Conservation (phyloP, 1,284 basidiomycete species). For the Naganishia sp. region DNA sequence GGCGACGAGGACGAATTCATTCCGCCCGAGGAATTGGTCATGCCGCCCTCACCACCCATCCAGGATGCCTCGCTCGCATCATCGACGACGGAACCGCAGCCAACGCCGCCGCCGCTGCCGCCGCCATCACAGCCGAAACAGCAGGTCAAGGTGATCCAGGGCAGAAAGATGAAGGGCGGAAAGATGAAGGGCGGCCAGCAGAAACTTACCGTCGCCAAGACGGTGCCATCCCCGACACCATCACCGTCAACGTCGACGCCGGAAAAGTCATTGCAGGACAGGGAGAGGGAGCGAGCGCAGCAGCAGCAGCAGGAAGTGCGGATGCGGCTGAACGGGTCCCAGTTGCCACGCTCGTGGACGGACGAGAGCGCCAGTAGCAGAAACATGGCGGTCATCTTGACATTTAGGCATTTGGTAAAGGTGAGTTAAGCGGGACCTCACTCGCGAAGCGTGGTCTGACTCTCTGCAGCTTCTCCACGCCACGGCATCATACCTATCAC, state of each 20-base stretch:
- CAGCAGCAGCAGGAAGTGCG: slow-evolving; percentile 29
- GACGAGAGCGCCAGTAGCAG: slow-evolving; percentile 46
- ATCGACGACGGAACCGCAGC: not conserved
- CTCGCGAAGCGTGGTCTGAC: slow-evolving; percentile 35
- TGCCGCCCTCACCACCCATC: slow-evolving; percentile 16
- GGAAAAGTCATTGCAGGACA: slow-evolving; percentile 7
- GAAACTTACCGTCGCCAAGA: slow-evolving; percentile 22
- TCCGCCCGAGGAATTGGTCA: slow-evolving; percentile 28
- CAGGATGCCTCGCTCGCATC: slow-evolving; percentile 2
- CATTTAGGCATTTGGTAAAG: slow-evolving; percentile 54
- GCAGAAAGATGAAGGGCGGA: slow-evolving; percentile 32
- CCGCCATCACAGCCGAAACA: slow-evolving; percentile 16
- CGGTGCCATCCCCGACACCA: not conserved
- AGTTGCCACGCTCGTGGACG: slow-evolving; percentile 50
- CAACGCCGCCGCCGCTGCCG: not conserved
- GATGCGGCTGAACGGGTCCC: slow-evolving; percentile 37
- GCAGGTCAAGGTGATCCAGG: slow-evolving; percentile 29
- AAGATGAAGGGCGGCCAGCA: slow-evolving; percentile 29
- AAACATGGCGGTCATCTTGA: slow-evolving; percentile 53
- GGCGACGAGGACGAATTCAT: slow-evolving; percentile 34
- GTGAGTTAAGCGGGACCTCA: slow-evolving; percentile 37
- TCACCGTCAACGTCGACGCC: not conserved
- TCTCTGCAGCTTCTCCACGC: slow-evolving; percentile 50
- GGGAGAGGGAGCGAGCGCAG: slow-evolving; percentile 20
- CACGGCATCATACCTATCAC: slow-evolving; percentile 47